Base-by-base conservation (phyloP, 179 eudicot genomes). In the Carnegiea gigantea region DNA sequence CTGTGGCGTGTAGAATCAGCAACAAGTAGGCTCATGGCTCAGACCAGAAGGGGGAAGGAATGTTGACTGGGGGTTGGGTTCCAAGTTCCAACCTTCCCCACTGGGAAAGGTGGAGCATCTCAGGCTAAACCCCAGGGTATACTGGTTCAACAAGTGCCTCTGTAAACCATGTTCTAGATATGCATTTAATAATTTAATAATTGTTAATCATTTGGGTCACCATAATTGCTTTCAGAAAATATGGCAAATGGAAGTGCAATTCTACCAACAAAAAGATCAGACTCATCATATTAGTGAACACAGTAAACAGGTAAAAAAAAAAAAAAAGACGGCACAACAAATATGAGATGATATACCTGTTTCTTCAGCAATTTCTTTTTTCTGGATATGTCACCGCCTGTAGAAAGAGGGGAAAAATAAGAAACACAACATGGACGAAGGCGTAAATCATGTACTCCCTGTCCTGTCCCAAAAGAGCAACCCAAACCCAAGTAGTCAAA, bases 381-480 rank as follows among this genome's bases (percentile, higher is more conserved):
- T 85, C 98, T 91, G 13, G 97, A 74, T 79, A 95, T 95, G 88
- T 95, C 98, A 44, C 98, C 98, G 82, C 98, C 98, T 95, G 84
- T 77, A 87, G n/a, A 26, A 54, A 75, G 78, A 70, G 44, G 7
- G 7, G 44, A 7, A 33, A 33, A 33, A 33, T 33, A 33, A 33
- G 0, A 33, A 33, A 33, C 3, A 33, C 36, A 3, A 33, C 3
- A 33, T 33, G 36, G 36, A 33, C 36, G 36, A 33, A 33, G 36
- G 36, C 3, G 36, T 33, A 1, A 48, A 49, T 49, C 53, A 49
- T 4, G 2, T 51, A 12, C 57, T 51, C 1, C 57, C 57, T 51
- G 18, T 51, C 57, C 18, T 51, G 17, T 5, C 57, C 14, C 53
- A 13, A 49, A 9, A 49, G 14, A 49, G 53, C 15, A 12, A 51